Evolutionary conservation across 164 flowering plant genomes (phyloP), one percentile per base, ranked within the genome.

Genomic region (Vitis rupestris): DNA sequence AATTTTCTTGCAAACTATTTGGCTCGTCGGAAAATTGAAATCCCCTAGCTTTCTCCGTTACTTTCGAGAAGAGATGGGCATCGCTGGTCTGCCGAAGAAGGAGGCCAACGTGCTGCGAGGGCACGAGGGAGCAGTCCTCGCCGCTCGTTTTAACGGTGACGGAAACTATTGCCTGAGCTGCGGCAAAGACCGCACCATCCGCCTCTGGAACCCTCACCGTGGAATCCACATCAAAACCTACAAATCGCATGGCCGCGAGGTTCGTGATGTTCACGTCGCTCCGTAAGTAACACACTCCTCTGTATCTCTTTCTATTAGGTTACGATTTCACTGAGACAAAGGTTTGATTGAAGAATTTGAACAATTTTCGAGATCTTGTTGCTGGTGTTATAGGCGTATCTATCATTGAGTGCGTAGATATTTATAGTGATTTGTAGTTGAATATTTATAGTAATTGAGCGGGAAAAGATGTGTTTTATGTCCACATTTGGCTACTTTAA

Each of bases 161-260:
- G 98, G 98, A 0, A 92, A 93, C 54, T 95, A 95, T 71, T 87
- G 92, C 74, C 84, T 91, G 19, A 91, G 88, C 79, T 82, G 91
- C 79, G 98, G 99, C 77, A 93, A 95, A 70, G 98, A 95, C 78
- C 89, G 97, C 16, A 93, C 96, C 63, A 86, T 95, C 48, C 93
- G 94, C 49, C 91, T 95, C 50, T 93, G 98, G 98, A 95, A 95
- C 73, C 99, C 98, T 17, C 97, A 91, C 81, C 88, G 97, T 44
- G 97, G 97, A 16, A 85, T 87, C 66, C 98, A 88, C 81, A 90
- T 95, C 86, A 95, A 90, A 75, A 86, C 97, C 78, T 95, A 91
- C 87, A 93, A 90, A 75, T 77, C 91, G 29, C 99, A 95, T 56
- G 99, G 88, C 76, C 90, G 98, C 52, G 97, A 90, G 77, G 98